Conservation (phyloP, 2,329 filamentous ascomycete species). For the Aphanoascus verrucosus region DNA sequence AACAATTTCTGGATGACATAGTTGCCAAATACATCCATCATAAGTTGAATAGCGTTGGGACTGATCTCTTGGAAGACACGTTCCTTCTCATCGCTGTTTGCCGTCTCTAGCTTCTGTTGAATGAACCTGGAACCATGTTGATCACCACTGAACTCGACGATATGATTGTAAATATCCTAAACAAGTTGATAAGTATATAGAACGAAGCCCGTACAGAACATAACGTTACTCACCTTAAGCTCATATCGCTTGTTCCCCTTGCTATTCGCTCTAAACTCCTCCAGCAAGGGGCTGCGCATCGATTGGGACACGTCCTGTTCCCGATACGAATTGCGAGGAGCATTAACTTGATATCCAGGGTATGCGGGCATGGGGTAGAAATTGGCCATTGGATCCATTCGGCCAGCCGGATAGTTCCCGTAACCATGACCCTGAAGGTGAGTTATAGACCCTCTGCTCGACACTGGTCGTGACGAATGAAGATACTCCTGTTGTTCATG, state of each 20-base stretch:
- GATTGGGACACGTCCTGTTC: constrained; percentile 51
- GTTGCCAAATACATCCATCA: constrained; percentile 95
- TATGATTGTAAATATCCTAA: constrained; percentile 69
- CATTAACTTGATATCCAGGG: constrained; percentile 24
- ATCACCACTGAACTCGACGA: constrained; percentile 92
- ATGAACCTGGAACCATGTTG: constrained; percentile 94
- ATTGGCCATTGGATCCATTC: constrained; percentile 28
- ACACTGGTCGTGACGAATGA: constrained; percentile 21
- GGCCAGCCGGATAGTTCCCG: constrained; percentile 23
- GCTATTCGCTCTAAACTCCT: constrained; percentile 66
- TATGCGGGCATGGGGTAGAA: constrained; percentile 30
- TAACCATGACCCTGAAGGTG: constrained; percentile 26
- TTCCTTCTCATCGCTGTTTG: constrained; percentile 93
- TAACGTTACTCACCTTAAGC: constrained; percentile 48
- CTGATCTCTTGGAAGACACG: constrained; percentile 79
- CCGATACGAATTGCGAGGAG: constrained; percentile 38
- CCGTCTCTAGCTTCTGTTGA: constrained; percentile 79
- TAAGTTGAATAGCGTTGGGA: constrained; percentile 72
- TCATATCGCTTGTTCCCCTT: constrained; percentile 69
- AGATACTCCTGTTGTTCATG: constrained; percentile 31
- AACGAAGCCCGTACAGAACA: background rate
- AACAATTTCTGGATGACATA: constrained; percentile 98
- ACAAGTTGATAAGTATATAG: background rate
- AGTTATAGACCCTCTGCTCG: constrained; percentile 20
- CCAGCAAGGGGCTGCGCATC: constrained; percentile 60